Evolutionary conservation across 1,139 yeast genomes (phyloP).

Genomic region (Blastobotrys serpentis): DNA sequence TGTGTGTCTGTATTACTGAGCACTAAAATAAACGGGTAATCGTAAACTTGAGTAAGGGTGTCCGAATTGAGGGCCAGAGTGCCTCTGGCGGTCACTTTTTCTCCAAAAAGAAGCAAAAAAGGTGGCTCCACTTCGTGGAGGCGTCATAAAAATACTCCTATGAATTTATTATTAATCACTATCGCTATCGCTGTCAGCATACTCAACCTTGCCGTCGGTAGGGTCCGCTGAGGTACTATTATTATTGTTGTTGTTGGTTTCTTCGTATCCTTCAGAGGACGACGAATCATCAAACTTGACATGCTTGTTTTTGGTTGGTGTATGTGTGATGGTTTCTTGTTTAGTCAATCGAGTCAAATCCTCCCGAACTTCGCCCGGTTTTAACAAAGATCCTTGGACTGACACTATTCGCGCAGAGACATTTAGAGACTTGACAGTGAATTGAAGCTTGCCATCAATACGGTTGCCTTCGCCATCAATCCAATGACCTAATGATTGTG

Average conservation of each 20-base stretch:
- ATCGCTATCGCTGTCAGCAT: slow-evolving; percentile 16
- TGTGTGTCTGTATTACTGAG: too few relatives aligned
- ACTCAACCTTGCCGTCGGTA: slow-evolving; percentile 13
- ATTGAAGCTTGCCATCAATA: slow-evolving; percentile 76
- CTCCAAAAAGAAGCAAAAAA: too few relatives aligned
- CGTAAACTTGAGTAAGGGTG: too few relatives aligned
- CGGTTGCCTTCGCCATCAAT: slow-evolving; percentile 67
- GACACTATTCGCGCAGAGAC: slow-evolving; percentile 81
- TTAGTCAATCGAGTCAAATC: slow-evolving; percentile 29
- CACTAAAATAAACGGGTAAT: too few relatives aligned
- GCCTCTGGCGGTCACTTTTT: too few relatives aligned
- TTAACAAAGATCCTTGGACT: slow-evolving; percentile 76
- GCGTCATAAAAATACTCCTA: too few relatives aligned
- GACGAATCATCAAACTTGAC: slow-evolving; percentile 15
- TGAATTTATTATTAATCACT: slow-evolving; percentile 13
- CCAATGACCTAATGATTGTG: slow-evolving; percentile 81
- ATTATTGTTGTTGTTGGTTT: neutral
- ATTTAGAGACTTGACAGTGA: slow-evolving; percentile 69
- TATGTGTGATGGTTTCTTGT: neutral
- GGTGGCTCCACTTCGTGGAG: too few relatives aligned
- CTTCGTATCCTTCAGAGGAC: slow-evolving; percentile 1
- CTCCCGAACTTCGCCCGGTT: slow-evolving; percentile 57
- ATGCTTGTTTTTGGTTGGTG: slow-evolving; percentile 12
- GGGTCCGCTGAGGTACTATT: slow-evolving; percentile 2
- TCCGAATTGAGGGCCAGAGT: too few relatives aligned